These are phyloP conservation scores for Candida tallmaniae DNA, from an alignment of 805 yeast genomes.

Conservation along the genomic window DNA sequence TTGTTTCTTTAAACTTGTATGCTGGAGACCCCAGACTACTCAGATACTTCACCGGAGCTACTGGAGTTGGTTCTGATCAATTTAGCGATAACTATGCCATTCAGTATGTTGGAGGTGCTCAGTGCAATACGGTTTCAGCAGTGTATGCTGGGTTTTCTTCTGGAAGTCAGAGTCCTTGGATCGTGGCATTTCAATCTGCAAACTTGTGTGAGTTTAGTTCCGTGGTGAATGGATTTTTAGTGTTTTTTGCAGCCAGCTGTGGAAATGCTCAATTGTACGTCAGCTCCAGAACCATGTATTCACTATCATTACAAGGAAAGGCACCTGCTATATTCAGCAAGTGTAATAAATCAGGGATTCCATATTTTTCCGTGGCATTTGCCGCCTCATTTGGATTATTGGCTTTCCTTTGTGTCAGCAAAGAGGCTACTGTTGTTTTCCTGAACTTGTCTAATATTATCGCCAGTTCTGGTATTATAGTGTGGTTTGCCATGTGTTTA, in stretches of 20 bases:
- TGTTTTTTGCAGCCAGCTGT: conserved; percentile 44
- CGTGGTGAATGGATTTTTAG: conserved; percentile 40
- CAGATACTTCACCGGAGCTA: conserved; percentile 43
- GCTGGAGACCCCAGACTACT: conserved; percentile 73
- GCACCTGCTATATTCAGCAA: conserved; percentile 58
- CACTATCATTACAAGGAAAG: conserved; percentile 44
- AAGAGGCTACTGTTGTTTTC: conserved; percentile 57
- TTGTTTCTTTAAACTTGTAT: conserved; percentile 68
- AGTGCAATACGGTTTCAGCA: conserved; percentile 22
- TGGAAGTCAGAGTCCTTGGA: conserved; percentile 45
- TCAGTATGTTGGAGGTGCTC: conserved; percentile 30
- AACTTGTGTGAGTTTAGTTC: conserved; percentile 32
- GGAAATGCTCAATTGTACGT: conserved; percentile 44
- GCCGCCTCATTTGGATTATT: conserved; percentile 58
- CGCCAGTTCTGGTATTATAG: conserved; percentile 70
- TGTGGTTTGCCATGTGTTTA: conserved; percentile 73
- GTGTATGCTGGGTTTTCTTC: conserved; percentile 32
- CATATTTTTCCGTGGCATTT: conserved; percentile 63
- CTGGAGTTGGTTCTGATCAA: conserved; percentile 22
- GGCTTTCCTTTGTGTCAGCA: conserved; percentile 56
- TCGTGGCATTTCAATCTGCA: conserved; percentile 38
- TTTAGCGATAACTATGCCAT: conserved; percentile 25
- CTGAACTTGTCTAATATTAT: conserved; percentile 63
- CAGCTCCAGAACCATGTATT: conserved; percentile 38
- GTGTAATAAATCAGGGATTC: conserved; percentile 66